Base-by-base conservation (phyloP, 768 basidiomycete species). In the Cystobasidium tubakii region DNA sequence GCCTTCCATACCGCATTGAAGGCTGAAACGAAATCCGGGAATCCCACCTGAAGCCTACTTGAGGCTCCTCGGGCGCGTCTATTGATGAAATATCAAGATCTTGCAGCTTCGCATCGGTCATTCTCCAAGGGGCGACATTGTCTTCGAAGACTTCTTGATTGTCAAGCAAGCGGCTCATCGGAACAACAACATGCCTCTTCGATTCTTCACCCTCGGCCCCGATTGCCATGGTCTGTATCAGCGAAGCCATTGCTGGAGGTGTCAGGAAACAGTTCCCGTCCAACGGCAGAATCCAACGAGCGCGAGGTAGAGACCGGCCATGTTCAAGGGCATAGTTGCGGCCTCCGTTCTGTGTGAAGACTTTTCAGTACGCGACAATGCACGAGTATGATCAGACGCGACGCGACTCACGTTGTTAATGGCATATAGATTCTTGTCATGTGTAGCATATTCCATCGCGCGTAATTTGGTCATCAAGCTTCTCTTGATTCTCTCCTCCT, bases 241-340 rank as follows among this genome's bases (percentile, higher is more conserved):
- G 64, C 10, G 79, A 76, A 44, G 62, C 66, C 75, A 80, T 76
- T 0, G 79, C 78, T 10, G 77, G 65, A 3, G 77, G 78, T 4
- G 80, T 79, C 69, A 80, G 77, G 75, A 79, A 79, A 43, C 79
- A 80, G 75, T 80, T 80, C 66, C 79, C 79, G 62, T 80, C 80
- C 42, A 80, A 75, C 0, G 80, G 80, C 0, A 80, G 57, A 60
- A 79, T 76, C 78, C 79, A 80, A 0, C 80, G 77, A 15, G 78
- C 78, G 55, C 75, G 62, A 23, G 78, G 76, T 0, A 77, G 75
- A 7, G 69, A 66, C 10, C 79, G 75, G 17, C 79, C 77, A 57
- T 79, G 79, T 10, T 75, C 36, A 1, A 80, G 70, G 1, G 80
- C 80, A 46, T 74, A 77, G 63, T 80, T 80, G 25, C 80, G 78